Evolutionary conservation across 2,329 filamentous ascomycete genomes (phyloP), one percentile per base, ranked within the genome.

Genomic region (Plenodomus lindquistii): DNA sequence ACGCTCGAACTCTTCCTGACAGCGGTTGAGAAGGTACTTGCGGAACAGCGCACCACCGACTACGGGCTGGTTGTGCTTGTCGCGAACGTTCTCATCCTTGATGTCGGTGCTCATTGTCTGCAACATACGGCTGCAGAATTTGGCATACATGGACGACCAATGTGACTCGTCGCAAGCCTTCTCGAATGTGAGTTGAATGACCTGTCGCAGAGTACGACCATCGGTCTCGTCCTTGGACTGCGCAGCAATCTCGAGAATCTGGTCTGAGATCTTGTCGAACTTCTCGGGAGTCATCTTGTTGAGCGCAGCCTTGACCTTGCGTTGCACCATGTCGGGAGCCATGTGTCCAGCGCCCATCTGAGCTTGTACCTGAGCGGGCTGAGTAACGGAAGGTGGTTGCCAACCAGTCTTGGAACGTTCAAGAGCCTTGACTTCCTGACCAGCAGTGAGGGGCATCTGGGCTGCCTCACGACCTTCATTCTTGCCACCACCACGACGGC

Each of bases 201-300:
- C 93, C 75, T 99, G 94, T 65, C 94, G 89, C 42, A 99, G 82
- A 7, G 94, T 97, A 49, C 93, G 89, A 37, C 94, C 94, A 66
- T 99, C 94, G 18, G 84, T 84, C 77, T 99, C 94, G 63, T 96
- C 88, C 82, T 96, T 96, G 44, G 93, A 97, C 73, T 99, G 94
- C 18, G 85, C 88, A 21, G 93, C 91, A 71, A 99, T 99, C 44
- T 85, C 81, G 22, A 99, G 82, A 54, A 99, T 96, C 73, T 97
- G 91, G 54, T 92, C 89, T 6, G 94, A 85, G 61, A 99, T 96
- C 77, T 87, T 91, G 71, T 96, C 92, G 66, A 99, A 99, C 71
- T 97, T 99, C 77, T 99, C 94, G 0, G 94, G 94, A 0, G 94
- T 97, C 94, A 99, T 97, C 87, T 99, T 99, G 85, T 99, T 99